Evolutionary conservation across 2,329 filamentous ascomycete species (phyloP).

Genomic region (Alternaria tenuissima): DNA sequence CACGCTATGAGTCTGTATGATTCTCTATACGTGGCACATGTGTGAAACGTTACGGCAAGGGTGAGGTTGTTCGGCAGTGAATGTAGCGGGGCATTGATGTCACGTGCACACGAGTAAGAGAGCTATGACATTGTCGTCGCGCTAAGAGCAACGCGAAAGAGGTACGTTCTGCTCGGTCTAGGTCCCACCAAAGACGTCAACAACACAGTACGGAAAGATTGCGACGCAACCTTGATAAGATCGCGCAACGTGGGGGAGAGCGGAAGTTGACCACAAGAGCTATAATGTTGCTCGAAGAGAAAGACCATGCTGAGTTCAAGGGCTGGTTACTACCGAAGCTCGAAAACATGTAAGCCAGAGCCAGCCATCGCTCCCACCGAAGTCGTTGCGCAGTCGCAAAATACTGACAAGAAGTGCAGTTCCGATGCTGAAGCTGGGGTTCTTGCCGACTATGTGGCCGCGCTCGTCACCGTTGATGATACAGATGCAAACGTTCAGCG

Average conservation of each 20-base stretch:
- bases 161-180: conserved; percentile 6
- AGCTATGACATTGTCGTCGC: conserved; percentile 21
- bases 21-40: neutral
- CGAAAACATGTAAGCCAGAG: conserved; percentile 71
- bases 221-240: neutral
- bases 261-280: conserved; percentile 5
- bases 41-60: neutral
- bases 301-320: conserved; percentile 68
- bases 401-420: conserved; percentile 52
- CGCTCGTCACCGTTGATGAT: conserved; percentile 71
- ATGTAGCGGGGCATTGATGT: conserved; percentile 24
- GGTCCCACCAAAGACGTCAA: neutral
- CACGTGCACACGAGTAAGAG: conserved; percentile 29
- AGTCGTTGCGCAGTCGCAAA: neutral
- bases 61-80: conserved; percentile 5
- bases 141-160: conserved; percentile 26
- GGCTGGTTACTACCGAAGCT: conserved; percentile 80
- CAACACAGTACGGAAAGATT: neutral
- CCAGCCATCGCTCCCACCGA: conserved; percentile 1
- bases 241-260: conserved; percentile 9
- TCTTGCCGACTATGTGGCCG: conserved; percentile 84
- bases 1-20: neutral
- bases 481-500: conserved; percentile 69
- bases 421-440: conserved; percentile 84
- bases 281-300: conserved; percentile 64